Evolutionary conservation across 352 stramenopile species (phyloP).

Genomic region (Phytophthora uliginosa): DNA sequence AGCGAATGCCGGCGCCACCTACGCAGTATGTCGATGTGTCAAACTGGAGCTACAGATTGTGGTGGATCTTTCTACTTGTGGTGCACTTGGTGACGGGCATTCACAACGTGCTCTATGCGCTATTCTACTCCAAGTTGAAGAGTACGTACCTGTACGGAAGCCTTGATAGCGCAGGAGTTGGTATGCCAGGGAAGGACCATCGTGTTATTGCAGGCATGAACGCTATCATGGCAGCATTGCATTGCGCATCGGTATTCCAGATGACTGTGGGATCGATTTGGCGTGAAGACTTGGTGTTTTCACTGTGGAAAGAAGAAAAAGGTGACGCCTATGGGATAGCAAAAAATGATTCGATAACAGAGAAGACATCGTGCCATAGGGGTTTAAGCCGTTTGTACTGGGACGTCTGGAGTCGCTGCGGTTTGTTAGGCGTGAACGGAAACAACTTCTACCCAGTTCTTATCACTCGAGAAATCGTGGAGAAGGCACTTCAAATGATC

Average conservation of each 20-base stretch:
- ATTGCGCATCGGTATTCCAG: background rate
- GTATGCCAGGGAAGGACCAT: background rate
- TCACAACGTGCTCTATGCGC: background rate
- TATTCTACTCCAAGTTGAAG: background rate
- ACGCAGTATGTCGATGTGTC: background rate
- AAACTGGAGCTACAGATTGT: background rate
- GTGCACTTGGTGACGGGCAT: background rate
- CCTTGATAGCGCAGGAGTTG: background rate
- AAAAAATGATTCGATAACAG: background rate
- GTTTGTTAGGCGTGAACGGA: slow-evolving; percentile 1
- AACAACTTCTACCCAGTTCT: background rate
- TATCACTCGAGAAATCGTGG: background rate
- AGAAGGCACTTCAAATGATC: background rate
- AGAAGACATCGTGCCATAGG: background rate
- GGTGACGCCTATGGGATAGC: background rate
- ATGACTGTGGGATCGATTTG: background rate
- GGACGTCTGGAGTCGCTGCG: background rate
- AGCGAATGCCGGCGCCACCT: background rate
- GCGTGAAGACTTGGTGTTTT: background rate
- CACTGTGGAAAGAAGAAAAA: background rate
- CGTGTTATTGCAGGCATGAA: background rate
- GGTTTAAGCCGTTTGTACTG: background rate
- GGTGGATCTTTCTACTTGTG: background rate
- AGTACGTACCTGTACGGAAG: background rate
- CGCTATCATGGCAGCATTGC: background rate